Percentiles rank a stretch among this genome's conserved stretches.
These are phyloP conservation scores for Coccomyxa subellipsoidea DNA, from an alignment of 163 green algal species.

Conservation along the genomic window DNA sequence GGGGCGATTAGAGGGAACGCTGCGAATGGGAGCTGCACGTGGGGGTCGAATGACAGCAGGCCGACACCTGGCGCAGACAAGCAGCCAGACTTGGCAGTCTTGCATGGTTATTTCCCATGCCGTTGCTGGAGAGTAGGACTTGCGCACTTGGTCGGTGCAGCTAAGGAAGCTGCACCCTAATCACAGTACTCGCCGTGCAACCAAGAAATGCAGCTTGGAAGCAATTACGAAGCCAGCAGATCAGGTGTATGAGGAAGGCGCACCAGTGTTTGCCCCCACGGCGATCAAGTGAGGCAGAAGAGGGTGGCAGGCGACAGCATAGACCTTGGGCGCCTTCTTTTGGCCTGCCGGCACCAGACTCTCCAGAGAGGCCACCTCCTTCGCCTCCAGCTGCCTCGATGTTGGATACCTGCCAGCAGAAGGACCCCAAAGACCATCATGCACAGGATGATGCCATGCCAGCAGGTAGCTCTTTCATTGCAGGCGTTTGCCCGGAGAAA, in stretches of 20 bases:
- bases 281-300: slow-evolving; percentile 42
- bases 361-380: slow-evolving; percentile 15
- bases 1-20: slow-evolving; percentile 29
- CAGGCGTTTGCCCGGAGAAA: too few species aligned
- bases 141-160: too few species aligned
- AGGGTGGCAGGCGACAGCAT: slow-evolving; percentile 48
- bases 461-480: too few species aligned
- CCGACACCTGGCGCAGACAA: slow-evolving; percentile 25
- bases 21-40: slow-evolving; percentile 34
- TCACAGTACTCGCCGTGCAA: too few species aligned
- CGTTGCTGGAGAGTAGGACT: too few species aligned
- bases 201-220: too few species aligned
- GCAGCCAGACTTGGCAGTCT: too few species aligned
- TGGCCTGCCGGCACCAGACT: slow-evolving; percentile 25
- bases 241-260: background rate
- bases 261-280: slow-evolving; percentile 47
- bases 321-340: slow-evolving; percentile 63
- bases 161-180: too few species aligned
- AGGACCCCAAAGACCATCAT: background rate
- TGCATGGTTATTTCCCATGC: too few species aligned
- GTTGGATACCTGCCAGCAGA: slow-evolving; percentile 16
- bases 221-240: too few species aligned
- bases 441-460: too few species aligned
- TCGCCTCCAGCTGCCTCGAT: background rate
- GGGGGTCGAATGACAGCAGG: slow-evolving; percentile 40